Percentiles rank a stretch among this genome's conserved stretches.
phyloP scores from a whole-genome alignment of 2,329 filamentous ascomycete genomes.

The Myrmaecium sp. region DNA sequence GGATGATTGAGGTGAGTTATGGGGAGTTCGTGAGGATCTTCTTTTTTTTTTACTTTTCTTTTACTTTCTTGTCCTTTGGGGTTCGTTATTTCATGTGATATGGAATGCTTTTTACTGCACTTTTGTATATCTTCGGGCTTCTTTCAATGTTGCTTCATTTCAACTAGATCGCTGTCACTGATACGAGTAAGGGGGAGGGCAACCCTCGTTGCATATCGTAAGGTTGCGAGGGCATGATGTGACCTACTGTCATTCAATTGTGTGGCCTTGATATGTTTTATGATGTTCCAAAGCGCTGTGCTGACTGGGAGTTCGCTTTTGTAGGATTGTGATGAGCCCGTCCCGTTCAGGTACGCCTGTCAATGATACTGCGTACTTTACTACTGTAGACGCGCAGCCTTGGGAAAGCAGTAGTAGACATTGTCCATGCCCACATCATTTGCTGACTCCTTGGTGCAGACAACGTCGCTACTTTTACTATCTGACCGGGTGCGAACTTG shows the following conservation, averaged over 20 bases:
- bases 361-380: constrained; percentile 23
- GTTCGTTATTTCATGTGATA: too few relatives aligned
- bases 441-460: constrained; percentile 24
- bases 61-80: neutral
- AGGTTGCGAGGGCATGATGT: too few relatives aligned
- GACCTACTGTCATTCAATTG: too few relatives aligned
- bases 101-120: too few relatives aligned
- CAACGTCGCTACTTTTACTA: constrained; percentile 94
- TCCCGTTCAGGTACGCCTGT: constrained; percentile 59
- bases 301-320: constrained; percentile 1
- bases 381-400: constrained; percentile 13
- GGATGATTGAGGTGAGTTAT: constrained; percentile 49
- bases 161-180: too few relatives aligned
- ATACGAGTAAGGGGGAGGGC: too few relatives aligned
- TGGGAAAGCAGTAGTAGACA: constrained; percentile 5
- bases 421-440: neutral
- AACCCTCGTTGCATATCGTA: too few relatives aligned
- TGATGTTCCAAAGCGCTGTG: neutral
- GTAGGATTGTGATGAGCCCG: constrained; percentile 64
- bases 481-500: constrained; percentile 65
- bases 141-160: too few relatives aligned
- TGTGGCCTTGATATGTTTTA: constrained; percentile 1
- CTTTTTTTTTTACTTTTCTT: constrained; percentile 1
- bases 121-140: too few relatives aligned
- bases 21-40: neutral